These are phyloP conservation scores for Dendrobium chrysotoxum DNA, from an alignment of 106 monocot species.

Conservation along the genomic window DNA sequence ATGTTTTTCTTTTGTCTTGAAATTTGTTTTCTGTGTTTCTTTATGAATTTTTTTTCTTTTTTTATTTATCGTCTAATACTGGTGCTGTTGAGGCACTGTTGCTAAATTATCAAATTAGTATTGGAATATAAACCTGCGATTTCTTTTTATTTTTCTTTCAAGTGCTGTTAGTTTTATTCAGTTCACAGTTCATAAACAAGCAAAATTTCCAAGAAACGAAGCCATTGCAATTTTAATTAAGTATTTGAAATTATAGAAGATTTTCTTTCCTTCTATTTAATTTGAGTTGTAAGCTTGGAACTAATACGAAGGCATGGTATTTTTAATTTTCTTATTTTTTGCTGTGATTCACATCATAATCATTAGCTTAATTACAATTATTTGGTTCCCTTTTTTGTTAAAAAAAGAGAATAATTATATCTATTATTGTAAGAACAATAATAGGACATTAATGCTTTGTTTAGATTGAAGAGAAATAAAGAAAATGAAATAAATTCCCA, in stretches of 20 bases:
- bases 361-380: neutral
- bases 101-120: too few relatives aligned
- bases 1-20: neutral
- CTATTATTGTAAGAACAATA: neutral
- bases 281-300: neutral
- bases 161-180: neutral
- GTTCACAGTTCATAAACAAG: neutral
- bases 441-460: neutral
- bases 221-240: neutral
- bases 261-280: neutral
- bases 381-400: too few relatives aligned
- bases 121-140: too few relatives aligned
- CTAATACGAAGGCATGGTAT: neutral
- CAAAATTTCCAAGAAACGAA: neutral
- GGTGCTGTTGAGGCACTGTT: too few relatives aligned
- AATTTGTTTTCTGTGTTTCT: neutral
- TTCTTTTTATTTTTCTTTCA: neutral
- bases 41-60: neutral
- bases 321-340: neutral
- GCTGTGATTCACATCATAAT: neutral
- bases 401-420: neutral
- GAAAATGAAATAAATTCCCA: too few relatives aligned
- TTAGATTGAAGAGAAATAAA: too few relatives aligned
- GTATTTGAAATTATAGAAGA: neutral
- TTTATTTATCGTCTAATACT: too few relatives aligned